Conservation (phyloP, 345 rosid species). For the Aquilaria sinensis region DNA sequence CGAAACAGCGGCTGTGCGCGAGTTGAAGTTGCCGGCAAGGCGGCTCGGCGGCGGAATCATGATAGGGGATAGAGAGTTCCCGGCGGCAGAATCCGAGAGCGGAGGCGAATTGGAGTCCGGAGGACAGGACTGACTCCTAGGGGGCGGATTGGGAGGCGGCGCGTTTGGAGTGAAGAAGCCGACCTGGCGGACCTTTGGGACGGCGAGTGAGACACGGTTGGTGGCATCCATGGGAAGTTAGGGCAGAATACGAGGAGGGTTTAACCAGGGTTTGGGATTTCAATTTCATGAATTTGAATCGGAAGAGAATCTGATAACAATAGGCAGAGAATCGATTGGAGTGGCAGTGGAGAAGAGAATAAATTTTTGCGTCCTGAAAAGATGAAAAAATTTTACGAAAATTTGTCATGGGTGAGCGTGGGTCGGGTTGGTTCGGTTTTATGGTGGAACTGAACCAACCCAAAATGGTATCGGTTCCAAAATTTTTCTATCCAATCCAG, state of each 20-base stretch:
- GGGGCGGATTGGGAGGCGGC: constrained; percentile 30
- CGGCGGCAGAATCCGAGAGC: constrained; percentile 43
- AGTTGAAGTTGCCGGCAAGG: constrained; percentile 43
- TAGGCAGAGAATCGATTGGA: neutral
- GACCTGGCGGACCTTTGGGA: constrained; percentile 70
- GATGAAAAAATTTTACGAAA: too few species aligned
- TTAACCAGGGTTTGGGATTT: neutral
- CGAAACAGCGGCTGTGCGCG: constrained; percentile 49
- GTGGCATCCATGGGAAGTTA: constrained; percentile 34
- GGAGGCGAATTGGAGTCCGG: constrained; percentile 35
- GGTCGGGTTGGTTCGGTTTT: too few species aligned
- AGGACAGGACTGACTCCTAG: constrained; percentile 46
- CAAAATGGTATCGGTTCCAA: too few species aligned
- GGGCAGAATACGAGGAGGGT: neutral
- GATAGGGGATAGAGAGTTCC: constrained; percentile 49
- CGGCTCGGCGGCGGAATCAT: constrained; percentile 69
- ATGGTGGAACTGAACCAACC: too few species aligned
- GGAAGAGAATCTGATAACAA: neutral
- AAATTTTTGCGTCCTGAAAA: too few species aligned
- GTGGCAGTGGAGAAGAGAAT: too few species aligned
- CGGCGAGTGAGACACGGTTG: constrained; percentile 37
- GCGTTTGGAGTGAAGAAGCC: constrained; percentile 62
- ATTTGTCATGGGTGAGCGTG: too few species aligned
- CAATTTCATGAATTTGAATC: neutral
- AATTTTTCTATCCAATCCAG: too few species aligned